Percentiles rank a stretch among this genome's conserved stretches.
Conservation (phyloP, 192 early-diverging fungal genomes). For the Haplosporangium gracile region DNA sequence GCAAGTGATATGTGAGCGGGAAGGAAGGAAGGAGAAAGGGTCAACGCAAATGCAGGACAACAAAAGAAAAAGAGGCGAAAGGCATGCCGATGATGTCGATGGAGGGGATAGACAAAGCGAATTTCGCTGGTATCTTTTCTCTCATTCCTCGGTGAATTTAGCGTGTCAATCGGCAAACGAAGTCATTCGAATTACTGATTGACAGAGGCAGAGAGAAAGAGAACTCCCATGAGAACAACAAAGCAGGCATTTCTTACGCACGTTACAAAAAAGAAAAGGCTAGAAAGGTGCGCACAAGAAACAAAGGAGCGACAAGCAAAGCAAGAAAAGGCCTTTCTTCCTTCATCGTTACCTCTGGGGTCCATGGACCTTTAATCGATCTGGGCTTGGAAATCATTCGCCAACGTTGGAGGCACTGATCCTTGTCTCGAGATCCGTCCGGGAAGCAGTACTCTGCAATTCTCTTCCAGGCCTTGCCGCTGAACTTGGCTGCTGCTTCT, state of each 20-base stretch:
- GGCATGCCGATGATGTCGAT: not conserved
- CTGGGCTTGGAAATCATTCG: conserved; percentile 54
- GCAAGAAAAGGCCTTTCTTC: not conserved
- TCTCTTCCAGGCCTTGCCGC: conserved; percentile 47
- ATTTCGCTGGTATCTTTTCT: not conserved
- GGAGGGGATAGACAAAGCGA: not conserved
- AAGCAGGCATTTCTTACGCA: not conserved
- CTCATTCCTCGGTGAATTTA: not conserved
- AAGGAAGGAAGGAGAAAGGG: not conserved
- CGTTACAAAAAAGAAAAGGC: too few relatives aligned
- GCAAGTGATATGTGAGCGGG: not conserved
- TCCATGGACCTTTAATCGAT: conserved; percentile 57
- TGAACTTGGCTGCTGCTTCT: conserved; percentile 42
- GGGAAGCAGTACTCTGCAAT: conserved; percentile 53
- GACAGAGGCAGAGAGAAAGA: not conserved
- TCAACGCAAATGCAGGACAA: not conserved
- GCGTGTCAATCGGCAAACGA: too few relatives aligned
- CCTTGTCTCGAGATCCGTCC: conserved; percentile 43
- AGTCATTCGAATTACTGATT: not conserved
- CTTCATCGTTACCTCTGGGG: conserved; percentile 34
- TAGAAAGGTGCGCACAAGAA: not conserved
- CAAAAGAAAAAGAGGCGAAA: not conserved
- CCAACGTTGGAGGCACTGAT: conserved; percentile 52
- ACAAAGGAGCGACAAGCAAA: not conserved
- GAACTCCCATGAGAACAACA: too few relatives aligned